A percentile compares a stretch with the other conserved stretches of the same genome.
These are phyloP conservation scores for Peronospora farinosa DNA, from an alignment of 352 stramenopile genomes.

Conservation along the genomic window DNA sequence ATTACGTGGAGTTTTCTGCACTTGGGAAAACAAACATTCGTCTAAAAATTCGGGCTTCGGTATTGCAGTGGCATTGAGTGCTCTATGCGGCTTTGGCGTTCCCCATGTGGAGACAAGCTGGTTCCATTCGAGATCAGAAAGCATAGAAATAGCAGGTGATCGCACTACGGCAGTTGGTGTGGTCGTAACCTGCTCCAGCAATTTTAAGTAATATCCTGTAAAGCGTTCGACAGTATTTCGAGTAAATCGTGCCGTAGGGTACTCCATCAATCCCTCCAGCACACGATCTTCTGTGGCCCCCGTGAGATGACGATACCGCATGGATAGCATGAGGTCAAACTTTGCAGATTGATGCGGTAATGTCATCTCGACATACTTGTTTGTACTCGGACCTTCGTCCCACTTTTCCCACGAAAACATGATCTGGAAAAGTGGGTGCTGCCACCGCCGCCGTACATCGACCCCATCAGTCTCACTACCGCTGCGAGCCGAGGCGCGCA, in stretches of 20 bases:
- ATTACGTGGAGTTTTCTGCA: constrained; percentile 22
- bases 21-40: constrained; percentile 34
- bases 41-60: constrained; percentile 23
- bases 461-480: too few species aligned
- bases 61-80: background rate
- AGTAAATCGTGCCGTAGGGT: constrained; percentile 28
- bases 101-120: constrained; percentile 32
- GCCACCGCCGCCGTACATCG: constrained; percentile 9
- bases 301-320: constrained; percentile 26
- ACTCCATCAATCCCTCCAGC: constrained; percentile 49
- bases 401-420: constrained; percentile 54
- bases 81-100: background rate
- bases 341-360: constrained; percentile 36
- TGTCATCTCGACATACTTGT: constrained; percentile 19
- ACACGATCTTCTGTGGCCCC: constrained; percentile 10
- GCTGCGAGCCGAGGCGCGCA: constrained; percentile 9
- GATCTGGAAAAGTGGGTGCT: constrained; percentile 38
- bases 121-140: constrained; percentile 24
- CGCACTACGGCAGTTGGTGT: constrained; percentile 10
- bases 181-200: constrained; percentile 30
- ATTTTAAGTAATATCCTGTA: constrained; percentile 32
- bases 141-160: constrained; percentile 28
- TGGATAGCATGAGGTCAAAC: constrained; percentile 64
- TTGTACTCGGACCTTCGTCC: background rate
- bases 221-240: constrained; percentile 36